phyloP scores from a whole-genome alignment of 345 rosid species.

The Camelina hispida region DNA sequence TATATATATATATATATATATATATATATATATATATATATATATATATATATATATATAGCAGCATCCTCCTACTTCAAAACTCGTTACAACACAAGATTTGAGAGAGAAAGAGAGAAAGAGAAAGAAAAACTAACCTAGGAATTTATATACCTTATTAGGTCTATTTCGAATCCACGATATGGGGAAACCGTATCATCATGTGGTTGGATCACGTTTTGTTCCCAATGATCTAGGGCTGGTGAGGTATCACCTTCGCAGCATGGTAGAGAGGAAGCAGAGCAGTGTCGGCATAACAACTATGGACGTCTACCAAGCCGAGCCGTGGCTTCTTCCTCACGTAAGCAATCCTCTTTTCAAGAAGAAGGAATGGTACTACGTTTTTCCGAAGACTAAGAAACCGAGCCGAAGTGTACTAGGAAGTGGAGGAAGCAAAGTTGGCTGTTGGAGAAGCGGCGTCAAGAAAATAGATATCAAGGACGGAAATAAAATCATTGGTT shows the following conservation, averaged over 20 bases:
- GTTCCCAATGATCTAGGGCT: neutral
- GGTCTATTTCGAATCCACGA: neutral
- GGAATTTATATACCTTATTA: neutral
- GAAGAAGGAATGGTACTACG: slow-evolving; percentile 14
- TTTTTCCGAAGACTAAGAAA: neutral
- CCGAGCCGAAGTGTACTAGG: neutral
- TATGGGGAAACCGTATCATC: neutral
- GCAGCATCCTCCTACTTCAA: no score
- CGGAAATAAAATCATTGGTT: neutral
- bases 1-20: no score
- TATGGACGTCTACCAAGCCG: slow-evolving; percentile 20
- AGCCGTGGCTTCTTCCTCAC: slow-evolving; percentile 30
- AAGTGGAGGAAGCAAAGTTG: slow-evolving; percentile 13
- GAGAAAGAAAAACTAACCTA: neutral
- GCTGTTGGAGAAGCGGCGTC: neutral
- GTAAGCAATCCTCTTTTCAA: neutral
- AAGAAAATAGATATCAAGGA: neutral
- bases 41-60: no score
- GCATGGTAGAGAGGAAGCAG: neutral
- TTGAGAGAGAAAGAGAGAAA: neutral
- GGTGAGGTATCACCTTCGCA: neutral
- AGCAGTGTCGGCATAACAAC: slow-evolving; percentile 11
- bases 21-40: no score
- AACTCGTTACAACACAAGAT: no score
- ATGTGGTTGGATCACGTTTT: slow-evolving; percentile 5